Evolutionary conservation across 345 rosid genomes (phyloP).

Genomic region (Camelina neglecta): DNA sequence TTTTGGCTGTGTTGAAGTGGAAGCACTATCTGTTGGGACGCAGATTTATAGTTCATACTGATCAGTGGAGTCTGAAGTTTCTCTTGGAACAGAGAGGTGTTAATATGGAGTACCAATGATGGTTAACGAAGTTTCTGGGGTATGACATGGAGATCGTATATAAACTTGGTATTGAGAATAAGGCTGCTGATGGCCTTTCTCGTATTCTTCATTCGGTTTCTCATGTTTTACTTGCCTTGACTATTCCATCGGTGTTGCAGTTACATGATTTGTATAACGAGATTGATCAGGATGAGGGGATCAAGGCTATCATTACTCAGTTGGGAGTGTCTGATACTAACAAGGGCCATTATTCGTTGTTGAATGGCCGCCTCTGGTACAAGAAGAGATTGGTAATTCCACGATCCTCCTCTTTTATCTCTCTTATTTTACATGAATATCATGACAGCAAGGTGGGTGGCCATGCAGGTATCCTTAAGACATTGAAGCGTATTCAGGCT

Average conservation of each 20-base stretch:
- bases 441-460: background rate
- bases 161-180: background rate
- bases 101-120: background rate
- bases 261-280: rapidly evolving
- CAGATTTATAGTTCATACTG: background rate
- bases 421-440: rapidly evolving
- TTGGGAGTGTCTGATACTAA: rapidly evolving
- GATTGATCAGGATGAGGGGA: background rate
- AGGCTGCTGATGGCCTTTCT: background rate
- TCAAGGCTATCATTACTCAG: background rate
- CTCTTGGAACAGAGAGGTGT: background rate
- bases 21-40: background rate
- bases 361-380: background rate
- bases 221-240: rapidly evolving
- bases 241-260: rapidly evolving
- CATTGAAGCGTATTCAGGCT: rapidly evolving
- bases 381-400: background rate
- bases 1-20: background rate
- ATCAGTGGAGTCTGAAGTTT: background rate
- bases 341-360: background rate
- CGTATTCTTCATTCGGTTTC: background rate
- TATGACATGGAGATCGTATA: background rate
- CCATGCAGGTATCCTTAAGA: background rate
- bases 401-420: rapidly evolving
- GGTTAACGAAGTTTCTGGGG: background rate